Percentiles rank a stretch among this genome's conserved stretches.
Conservation (phyloP, 169 alveolate genomes). For the Theileria sp. region DNA sequence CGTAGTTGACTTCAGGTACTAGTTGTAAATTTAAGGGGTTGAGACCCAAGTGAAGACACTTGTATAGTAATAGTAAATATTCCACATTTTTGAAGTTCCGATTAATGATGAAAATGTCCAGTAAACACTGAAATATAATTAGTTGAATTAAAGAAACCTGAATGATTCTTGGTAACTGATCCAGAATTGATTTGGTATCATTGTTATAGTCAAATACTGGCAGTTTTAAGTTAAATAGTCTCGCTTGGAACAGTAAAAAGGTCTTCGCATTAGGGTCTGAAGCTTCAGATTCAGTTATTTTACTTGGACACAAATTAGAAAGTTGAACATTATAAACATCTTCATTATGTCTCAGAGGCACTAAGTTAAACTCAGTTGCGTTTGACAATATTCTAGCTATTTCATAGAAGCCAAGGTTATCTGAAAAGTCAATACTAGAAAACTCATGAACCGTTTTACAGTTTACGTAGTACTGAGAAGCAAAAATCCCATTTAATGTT, state of each 20-base stretch:
- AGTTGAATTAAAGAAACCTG: slow-evolving; percentile 24
- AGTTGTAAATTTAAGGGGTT: slow-evolving; percentile 23
- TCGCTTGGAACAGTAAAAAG: slow-evolving; percentile 81
- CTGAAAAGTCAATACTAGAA: slow-evolving; percentile 20
- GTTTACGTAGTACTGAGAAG: slow-evolving; percentile 65
- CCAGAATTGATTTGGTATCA: slow-evolving; percentile 61
- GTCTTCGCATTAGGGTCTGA: slow-evolving; percentile 89
- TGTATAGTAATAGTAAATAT: slow-evolving; percentile 43
- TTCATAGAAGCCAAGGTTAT: slow-evolving; percentile 64
- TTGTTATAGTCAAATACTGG: slow-evolving; percentile 65
- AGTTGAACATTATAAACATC: slow-evolving; percentile 88
- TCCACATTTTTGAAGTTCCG: slow-evolving; percentile 40
- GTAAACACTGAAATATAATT: slow-evolving; percentile 30
- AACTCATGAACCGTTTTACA: slow-evolving; percentile 60
- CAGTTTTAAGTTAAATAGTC: slow-evolving; percentile 30
- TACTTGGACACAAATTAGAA: slow-evolving; percentile 82
- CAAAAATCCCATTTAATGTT: slow-evolving; percentile 63
- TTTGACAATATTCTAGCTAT: slow-evolving; percentile 77
- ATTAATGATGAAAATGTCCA: slow-evolving; percentile 43
- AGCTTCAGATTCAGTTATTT: slow-evolving; percentile 82
- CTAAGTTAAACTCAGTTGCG: slow-evolving; percentile 87
- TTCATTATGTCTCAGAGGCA: slow-evolving; percentile 93
- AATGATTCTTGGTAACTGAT: slow-evolving; percentile 49
- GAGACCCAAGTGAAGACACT: slow-evolving; percentile 28
- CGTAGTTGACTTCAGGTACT: slow-evolving; percentile 18